Conservation (phyloP, 371 early-diverging fungal species). For the Mortierella sp. region DNA sequence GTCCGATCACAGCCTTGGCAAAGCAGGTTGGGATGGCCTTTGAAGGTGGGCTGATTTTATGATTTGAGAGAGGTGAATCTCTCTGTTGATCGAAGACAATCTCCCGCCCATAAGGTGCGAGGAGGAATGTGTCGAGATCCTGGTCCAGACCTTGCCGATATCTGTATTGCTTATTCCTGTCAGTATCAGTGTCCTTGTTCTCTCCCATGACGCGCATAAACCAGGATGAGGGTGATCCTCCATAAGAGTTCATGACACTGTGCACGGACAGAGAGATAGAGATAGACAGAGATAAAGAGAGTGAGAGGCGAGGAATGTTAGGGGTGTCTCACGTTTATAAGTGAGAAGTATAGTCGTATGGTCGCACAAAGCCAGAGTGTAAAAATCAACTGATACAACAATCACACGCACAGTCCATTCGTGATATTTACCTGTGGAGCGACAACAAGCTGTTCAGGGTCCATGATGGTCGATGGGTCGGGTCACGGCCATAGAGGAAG, state of each 20-base stretch:
- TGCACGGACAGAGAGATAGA: background rate
- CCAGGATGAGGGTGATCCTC: constrained; percentile 43
- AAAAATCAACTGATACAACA: too few relatives aligned
- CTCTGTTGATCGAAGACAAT: constrained; percentile 24
- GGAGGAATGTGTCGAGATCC: constrained; percentile 27
- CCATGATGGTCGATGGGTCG: constrained; percentile 34
- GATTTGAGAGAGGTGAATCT: constrained; percentile 1
- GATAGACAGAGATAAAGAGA: background rate
- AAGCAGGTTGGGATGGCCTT: constrained; percentile 47
- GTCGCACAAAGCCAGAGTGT: too few relatives aligned
- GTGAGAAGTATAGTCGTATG: background rate
- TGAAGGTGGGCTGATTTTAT: constrained; percentile 36
- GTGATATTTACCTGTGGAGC: constrained; percentile 44
- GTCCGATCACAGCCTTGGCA: constrained; percentile 43
- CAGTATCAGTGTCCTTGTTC: constrained; percentile 8
- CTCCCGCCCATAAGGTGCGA: constrained; percentile 42
- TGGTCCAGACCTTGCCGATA: constrained; percentile 9
- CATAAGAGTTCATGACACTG: constrained; percentile 38
- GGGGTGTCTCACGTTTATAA: too few relatives aligned
- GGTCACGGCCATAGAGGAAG: constrained; percentile 42
- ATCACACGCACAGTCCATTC: background rate
- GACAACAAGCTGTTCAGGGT: constrained; percentile 49
- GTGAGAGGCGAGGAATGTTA: too few relatives aligned
- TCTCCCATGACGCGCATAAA: constrained; percentile 44
- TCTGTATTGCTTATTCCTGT: constrained; percentile 21